Conservation (phyloP, 2,329 filamentous ascomycete genomes). For the Diaporthe aspalathi region DNA sequence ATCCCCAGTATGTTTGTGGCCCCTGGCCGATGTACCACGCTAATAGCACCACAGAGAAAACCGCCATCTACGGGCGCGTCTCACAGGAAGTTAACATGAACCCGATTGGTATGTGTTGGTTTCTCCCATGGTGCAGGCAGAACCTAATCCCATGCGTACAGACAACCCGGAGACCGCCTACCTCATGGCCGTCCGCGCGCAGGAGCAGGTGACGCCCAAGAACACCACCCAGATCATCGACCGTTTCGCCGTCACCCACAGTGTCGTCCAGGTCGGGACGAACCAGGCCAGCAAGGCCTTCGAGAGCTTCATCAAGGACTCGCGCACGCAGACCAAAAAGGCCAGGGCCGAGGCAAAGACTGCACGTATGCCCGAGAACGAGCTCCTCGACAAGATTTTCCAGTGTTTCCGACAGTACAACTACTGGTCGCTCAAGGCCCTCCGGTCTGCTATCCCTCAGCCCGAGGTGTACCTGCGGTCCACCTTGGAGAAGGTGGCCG, state of each 20-base stretch:
- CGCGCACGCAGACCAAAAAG: slow-evolving; percentile 59
- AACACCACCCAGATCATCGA: slow-evolving; percentile 63
- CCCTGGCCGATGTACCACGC: background rate
- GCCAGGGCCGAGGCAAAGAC: slow-evolving; percentile 83
- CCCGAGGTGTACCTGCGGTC: slow-evolving; percentile 94
- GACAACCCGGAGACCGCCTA: slow-evolving; percentile 55
- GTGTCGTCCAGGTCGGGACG: slow-evolving; percentile 70
- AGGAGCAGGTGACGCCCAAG: slow-evolving; percentile 62
- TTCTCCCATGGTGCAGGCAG: background rate
- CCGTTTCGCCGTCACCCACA: slow-evolving; percentile 60
- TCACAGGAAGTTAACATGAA: slow-evolving; percentile 52
- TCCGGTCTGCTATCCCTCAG: slow-evolving; percentile 82
- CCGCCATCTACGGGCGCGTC: slow-evolving; percentile 45
- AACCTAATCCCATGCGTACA: slow-evolving; percentile 20
- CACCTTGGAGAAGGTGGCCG: slow-evolving; percentile 83
- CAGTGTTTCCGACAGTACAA: slow-evolving; percentile 84
- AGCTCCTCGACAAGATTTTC: slow-evolving; percentile 88
- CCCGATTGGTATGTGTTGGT: slow-evolving; percentile 34
- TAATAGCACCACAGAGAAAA: slow-evolving; percentile 34
- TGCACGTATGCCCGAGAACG: slow-evolving; percentile 88
- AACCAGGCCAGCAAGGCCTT: slow-evolving; percentile 57
- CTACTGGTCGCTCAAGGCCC: slow-evolving; percentile 93
- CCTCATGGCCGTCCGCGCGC: slow-evolving; percentile 53
- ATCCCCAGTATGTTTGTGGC: slow-evolving; percentile 73
- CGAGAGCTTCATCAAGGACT: slow-evolving; percentile 68